phyloP scores from a whole-genome alignment of 2,329 filamentous ascomycete species.

The Blumeria hordei region DNA sequence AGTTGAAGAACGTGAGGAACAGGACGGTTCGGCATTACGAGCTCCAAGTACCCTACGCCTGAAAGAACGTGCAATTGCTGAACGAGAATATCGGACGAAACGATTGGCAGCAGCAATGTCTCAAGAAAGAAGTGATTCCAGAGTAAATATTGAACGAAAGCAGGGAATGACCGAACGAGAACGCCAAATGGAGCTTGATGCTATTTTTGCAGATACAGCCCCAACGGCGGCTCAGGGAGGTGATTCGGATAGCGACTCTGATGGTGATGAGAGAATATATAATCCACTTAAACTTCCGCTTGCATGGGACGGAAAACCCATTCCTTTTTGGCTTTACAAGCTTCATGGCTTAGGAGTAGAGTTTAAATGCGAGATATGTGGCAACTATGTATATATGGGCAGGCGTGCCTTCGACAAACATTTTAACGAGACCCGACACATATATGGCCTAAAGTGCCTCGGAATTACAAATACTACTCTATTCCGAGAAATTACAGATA shows the following conservation, averaged over 20 bases:
- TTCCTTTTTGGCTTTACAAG: conserved; percentile 97
- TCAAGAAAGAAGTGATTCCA: conserved; percentile 68
- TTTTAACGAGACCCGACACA: conserved; percentile 81
- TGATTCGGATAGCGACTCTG: conserved; percentile 42
- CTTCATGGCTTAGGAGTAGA: conserved; percentile 87
- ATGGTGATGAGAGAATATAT: conserved; percentile 71
- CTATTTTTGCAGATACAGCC: conserved; percentile 41
- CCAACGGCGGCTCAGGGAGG: conserved; percentile 16
- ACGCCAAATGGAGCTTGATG: conserved; percentile 78
- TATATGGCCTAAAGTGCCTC: conserved; percentile 80
- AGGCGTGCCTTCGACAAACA: conserved; percentile 93
- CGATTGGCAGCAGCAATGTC: conserved; percentile 63
- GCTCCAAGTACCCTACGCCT: conserved; percentile 22
- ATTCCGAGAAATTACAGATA: conserved; percentile 82
- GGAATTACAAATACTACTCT: conserved; percentile 79
- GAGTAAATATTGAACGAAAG: conserved; percentile 84
- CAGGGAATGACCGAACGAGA: conserved; percentile 96
- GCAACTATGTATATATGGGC: conserved; percentile 98
- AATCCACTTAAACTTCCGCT: conserved; percentile 90
- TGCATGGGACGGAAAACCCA: conserved; percentile 96
- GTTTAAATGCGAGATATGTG: conserved; percentile 87
- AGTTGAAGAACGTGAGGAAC: conserved; percentile 15
- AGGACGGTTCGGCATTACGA: conserved; percentile 11
- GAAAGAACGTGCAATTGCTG: conserved; percentile 77
- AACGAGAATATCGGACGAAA: conserved; percentile 64